Percentiles rank a stretch among this genome's conserved stretches.
Evolutionary conservation across 306 rosid genomes (phyloP).

Genomic region (Sphenostylis stenocarpa): DNA sequence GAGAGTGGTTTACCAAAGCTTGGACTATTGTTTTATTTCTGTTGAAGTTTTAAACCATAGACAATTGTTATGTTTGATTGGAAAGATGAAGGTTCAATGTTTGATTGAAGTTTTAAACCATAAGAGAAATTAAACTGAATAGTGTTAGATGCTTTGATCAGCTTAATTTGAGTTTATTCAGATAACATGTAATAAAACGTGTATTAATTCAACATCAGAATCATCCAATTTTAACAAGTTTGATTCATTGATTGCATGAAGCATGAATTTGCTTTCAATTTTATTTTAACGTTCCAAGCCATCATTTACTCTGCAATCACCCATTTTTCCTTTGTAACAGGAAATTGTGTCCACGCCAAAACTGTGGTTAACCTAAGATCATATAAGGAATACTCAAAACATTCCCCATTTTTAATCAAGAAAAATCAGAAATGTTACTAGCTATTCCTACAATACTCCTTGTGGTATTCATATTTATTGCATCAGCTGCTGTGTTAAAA

Average conservation of each 20-base stretch:
- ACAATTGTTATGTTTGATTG: not conserved
- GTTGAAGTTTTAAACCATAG: not conserved
- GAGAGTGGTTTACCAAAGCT: not conserved
- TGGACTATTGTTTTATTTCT: not conserved
- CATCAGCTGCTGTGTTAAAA: not conserved
- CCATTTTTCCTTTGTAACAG: not conserved
- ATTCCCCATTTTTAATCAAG: not conserved
- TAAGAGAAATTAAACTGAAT: too few relatives aligned
- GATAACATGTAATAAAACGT: too few relatives aligned
- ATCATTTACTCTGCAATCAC: not conserved
- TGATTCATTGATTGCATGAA: not conserved
- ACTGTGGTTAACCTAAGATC: not conserved
- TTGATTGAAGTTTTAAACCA: too few relatives aligned
- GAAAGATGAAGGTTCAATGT: too few relatives aligned
- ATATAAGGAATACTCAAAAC: not conserved
- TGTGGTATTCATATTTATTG: conserved; percentile 13
- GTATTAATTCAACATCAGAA: not conserved
- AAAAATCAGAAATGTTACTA: conserved; percentile 19
- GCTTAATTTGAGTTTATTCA: not conserved
- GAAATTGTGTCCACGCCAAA: not conserved
- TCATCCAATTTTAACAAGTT: not conserved
- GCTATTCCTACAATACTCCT: conserved; percentile 13
- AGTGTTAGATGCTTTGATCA: not conserved
- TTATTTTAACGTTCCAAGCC: not conserved
- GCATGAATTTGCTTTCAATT: not conserved